A percentile compares a stretch with the other conserved stretches of the same genome.
phyloP scores from a whole-genome alignment of 1,284 basidiomycete genomes.

The Vanrija pseudolonga region DNA sequence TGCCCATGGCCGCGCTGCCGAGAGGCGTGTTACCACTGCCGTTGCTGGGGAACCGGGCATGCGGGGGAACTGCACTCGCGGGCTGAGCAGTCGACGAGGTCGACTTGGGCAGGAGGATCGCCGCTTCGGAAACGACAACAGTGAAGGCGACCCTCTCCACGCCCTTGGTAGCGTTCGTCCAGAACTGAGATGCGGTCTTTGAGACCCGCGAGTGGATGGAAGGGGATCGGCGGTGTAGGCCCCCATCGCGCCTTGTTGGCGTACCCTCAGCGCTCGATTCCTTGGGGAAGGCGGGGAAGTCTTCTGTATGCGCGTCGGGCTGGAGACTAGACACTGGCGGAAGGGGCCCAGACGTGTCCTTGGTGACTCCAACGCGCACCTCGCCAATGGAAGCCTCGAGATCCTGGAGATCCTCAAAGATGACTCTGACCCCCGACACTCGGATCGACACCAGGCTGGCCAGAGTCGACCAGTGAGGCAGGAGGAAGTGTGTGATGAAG shows the following conservation, averaged over 20 bases:
- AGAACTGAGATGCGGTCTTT: slow-evolving; percentile 27
- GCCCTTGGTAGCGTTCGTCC: slow-evolving; percentile 35
- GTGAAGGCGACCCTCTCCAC: slow-evolving; percentile 33
- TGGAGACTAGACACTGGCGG: not conserved
- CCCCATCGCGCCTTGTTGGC: no score
- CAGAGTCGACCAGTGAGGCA: slow-evolving; percentile 39
- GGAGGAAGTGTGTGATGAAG: slow-evolving; percentile 21
- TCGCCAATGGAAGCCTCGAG: slow-evolving; percentile 28
- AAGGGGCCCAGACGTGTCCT: not conserved
- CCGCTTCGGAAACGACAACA: slow-evolving; percentile 20
- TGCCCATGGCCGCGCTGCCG: not conserved
- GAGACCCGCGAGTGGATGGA: slow-evolving; percentile 23
- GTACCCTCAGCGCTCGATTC: no score
- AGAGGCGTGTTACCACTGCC: no score
- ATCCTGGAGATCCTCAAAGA: slow-evolving; percentile 36
- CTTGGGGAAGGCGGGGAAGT: not conserved
- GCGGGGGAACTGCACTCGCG: not conserved
- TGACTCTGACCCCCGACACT: slow-evolving; percentile 31
- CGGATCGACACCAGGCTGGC: slow-evolving; percentile 34
- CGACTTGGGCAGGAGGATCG: slow-evolving; percentile 26
- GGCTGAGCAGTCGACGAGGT: slow-evolving; percentile 2
- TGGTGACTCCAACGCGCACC: slow-evolving; percentile 20
- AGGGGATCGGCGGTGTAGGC: slow-evolving; percentile 13
- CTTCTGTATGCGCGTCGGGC: not conserved
- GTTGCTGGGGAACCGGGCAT: not conserved